Evolutionary conservation across 257 asterid genomes (phyloP).

Genomic region (Solanum virginianum): DNA sequence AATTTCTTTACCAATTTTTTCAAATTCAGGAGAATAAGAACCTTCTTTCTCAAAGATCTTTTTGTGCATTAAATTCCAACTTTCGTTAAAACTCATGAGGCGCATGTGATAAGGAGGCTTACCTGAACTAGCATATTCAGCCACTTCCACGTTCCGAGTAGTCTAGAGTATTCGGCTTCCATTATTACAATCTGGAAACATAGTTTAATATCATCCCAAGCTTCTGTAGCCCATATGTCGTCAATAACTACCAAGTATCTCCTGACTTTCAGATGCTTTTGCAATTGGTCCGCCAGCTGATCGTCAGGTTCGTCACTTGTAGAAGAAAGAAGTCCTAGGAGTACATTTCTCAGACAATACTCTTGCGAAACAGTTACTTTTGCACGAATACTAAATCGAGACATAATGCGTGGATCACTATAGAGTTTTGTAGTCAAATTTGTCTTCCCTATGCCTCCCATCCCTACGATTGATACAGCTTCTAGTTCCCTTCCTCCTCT

Average conservation of each 20-base stretch:
- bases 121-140: neutral
- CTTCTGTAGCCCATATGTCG: neutral
- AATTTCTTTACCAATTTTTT: neutral
- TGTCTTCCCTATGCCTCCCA: conserved; percentile 6
- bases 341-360: neutral
- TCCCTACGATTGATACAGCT: neutral
- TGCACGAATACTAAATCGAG: neutral
- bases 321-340: neutral
- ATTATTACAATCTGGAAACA: neutral
- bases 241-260: conserved; percentile 8
- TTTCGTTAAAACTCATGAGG: too few species aligned
- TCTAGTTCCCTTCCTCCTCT: neutral
- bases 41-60: neutral
- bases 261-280: neutral
- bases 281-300: neutral
- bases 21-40: neutral
- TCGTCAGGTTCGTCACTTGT: neutral
- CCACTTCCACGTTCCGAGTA: neutral
- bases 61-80: neutral
- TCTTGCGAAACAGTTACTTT: neutral
- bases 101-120: too few species aligned
- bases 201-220: neutral
- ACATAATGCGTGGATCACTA: neutral
- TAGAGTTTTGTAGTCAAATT: conserved; percentile 1
- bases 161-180: neutral